Conservation (phyloP, 208 protist genomes). For the Trypanosoma vivax region DNA sequence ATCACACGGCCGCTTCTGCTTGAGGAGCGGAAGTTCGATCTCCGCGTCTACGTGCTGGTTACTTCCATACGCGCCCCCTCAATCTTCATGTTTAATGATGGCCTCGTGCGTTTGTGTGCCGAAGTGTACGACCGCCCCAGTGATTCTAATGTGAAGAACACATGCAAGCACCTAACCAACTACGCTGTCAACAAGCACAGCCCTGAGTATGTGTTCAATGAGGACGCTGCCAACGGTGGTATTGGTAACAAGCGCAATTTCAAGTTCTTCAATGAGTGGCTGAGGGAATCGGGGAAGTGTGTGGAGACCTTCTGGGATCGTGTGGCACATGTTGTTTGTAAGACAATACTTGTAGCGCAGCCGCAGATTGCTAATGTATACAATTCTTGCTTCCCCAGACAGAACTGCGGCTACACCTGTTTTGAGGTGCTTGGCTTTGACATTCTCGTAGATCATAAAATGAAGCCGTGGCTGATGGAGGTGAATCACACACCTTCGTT, state of each 20-base stretch:
- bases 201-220: slow-evolving; percentile 89
- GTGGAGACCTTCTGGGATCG: slow-evolving; percentile 60
- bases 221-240: slow-evolving; percentile 54
- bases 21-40: slow-evolving; percentile 93
- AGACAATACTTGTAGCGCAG: slow-evolving; percentile 91
- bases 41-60: slow-evolving; percentile 94
- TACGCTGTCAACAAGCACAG: slow-evolving; percentile 95
- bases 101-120: slow-evolving; percentile 93
- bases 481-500: slow-evolving; percentile 96
- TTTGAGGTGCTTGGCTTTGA: slow-evolving; percentile 97
- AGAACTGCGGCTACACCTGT: slow-evolving; percentile 90
- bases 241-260: slow-evolving; percentile 92
- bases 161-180: slow-evolving; percentile 96
- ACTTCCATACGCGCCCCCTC: slow-evolving; percentile 81
- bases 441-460: slow-evolving; percentile 89
- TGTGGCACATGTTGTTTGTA: slow-evolving; percentile 81
- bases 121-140: slow-evolving; percentile 84
- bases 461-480: slow-evolving; percentile 94
- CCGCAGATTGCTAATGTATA: slow-evolving; percentile 87
- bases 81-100: slow-evolving; percentile 92
- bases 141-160: slow-evolving; percentile 72
- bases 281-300: slow-evolving; percentile 50
- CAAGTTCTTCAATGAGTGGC: slow-evolving; percentile 80
- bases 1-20: slow-evolving; percentile 87
- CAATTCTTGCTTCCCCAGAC: slow-evolving; percentile 85